phyloP scores from a whole-genome alignment of 106 monocot genomes.

The Iris macrosiphon region DNA sequence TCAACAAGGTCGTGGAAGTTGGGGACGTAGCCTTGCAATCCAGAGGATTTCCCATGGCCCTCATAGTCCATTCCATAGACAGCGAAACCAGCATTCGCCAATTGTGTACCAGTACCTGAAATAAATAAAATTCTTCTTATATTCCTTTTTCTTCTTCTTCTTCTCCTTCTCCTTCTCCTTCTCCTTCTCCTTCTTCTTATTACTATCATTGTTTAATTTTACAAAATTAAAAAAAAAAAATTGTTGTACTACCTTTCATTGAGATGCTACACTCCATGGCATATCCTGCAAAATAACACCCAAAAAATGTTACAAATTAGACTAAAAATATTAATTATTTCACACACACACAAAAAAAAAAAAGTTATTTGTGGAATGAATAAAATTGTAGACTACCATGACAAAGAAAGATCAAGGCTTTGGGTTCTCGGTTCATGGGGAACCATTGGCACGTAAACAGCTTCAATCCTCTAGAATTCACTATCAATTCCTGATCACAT shows the following conservation, averaged over 20 bases:
- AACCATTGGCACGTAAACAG: conserved; percentile 65
- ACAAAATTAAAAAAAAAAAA: too few species aligned
- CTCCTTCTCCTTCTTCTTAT: too few species aligned
- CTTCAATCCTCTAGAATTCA: conserved; percentile 40
- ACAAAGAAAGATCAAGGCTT: conserved; percentile 65
- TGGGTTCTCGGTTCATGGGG: conserved; percentile 30
- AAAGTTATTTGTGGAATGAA: too few species aligned
- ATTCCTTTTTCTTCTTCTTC: too few species aligned
- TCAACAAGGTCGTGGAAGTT: conserved; percentile 45
- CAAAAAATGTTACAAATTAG: neutral
- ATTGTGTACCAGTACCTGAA: conserved; percentile 33
- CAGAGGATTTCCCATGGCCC: conserved; percentile 70
- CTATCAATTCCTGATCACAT: conserved; percentile 40
- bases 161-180: too few species aligned
- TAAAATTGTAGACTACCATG: too few species aligned
- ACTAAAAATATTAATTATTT: neutral
- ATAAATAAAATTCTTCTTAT: neutral
- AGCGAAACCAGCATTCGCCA: conserved; percentile 49
- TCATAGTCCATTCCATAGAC: conserved; percentile 69
- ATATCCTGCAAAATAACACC: too few species aligned
- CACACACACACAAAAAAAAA: too few species aligned
- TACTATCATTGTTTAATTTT: too few species aligned
- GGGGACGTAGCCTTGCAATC: conserved; percentile 52
- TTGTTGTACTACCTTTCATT: conserved; percentile 84
- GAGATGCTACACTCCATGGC: conserved; percentile 68